Base-by-base conservation (phyloP, 176 grass and related monocot genomes). In the Carex myosuroides region DNA sequence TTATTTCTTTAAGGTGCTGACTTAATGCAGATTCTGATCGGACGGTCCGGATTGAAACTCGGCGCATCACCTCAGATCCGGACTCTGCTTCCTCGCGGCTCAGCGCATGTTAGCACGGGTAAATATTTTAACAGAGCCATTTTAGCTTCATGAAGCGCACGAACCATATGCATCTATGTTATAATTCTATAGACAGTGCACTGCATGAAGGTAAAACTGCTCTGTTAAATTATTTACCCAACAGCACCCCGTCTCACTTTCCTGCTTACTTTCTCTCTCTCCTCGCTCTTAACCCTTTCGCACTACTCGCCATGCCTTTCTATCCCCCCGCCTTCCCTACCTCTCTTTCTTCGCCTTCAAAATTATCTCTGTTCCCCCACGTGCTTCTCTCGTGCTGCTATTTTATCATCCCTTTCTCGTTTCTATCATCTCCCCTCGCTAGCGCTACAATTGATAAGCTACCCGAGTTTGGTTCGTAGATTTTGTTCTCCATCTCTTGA, bases 281-380 rank as follows among this genome's bases (percentile, higher is more conserved):
- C 48, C 58, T 72, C 65, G 32, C 48, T 59, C 26, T 74, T 62
- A 73, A 66, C 42, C 66, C 39, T 41, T 84, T 71, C 68, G 63
- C 86, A 75, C 79, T 18, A 50, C 59, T 78, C 86, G 80, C 70
- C 83, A 71, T 61, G 48, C 81, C 77, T 82, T 70, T 80, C 17
- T 68, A 55, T 79, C 79, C 79, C 85, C 71, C 94, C 90, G 81
- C 81, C 80, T 64, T 39, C 70, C 16, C n/a, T 77, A 68, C 48
- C 62, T 60, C 71, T 84, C 62, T 64, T 70, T 63, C 81, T 46
- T 64, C 24, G 13, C 37, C 30, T 7, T n/a, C 56, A 50, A 13
- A 39, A 37, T 57, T 32, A 9, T 11, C 24, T 33, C 24, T 33
- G 29, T 42, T 8, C 3, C 32, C 67, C 20, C 66, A 83, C 79